Evolutionary conservation across 2,329 filamentous ascomycete genomes (phyloP).

Genomic region (Cercospora nicotianae): DNA sequence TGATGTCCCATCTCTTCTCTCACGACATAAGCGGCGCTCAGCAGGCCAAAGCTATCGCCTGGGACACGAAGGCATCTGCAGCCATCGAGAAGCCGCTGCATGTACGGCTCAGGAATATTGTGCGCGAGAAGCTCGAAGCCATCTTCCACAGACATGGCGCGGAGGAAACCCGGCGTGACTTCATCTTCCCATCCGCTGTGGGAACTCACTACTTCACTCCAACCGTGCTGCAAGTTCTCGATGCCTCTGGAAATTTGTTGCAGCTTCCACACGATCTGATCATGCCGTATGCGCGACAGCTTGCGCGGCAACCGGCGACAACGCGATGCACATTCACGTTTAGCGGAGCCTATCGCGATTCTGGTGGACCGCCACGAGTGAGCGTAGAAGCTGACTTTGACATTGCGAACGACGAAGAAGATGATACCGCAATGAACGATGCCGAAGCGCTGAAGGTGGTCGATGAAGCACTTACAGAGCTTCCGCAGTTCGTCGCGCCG

Average conservation of each 20-base stretch:
- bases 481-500: slow-evolving; percentile 57
- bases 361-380: slow-evolving; percentile 76
- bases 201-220: slow-evolving; percentile 72
- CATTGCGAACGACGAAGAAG: slow-evolving; percentile 75
- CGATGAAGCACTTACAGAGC: slow-evolving; percentile 80
- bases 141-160: slow-evolving; percentile 91
- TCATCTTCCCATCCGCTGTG: slow-evolving; percentile 64
- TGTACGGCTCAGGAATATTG: slow-evolving; percentile 45
- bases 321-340: slow-evolving; percentile 82
- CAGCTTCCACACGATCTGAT: slow-evolving; percentile 95
- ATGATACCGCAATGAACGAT: slow-evolving; percentile 84
- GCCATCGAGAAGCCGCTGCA: slow-evolving; percentile 28
- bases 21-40: slow-evolving; percentile 56
- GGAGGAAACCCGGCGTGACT: slow-evolving; percentile 72
- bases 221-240: slow-evolving; percentile 77
- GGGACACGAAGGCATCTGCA: slow-evolving; percentile 45
- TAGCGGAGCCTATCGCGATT: slow-evolving; percentile 81
- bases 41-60: slow-evolving; percentile 69
- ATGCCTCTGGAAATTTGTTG: slow-evolving; percentile 79
- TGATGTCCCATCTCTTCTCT: slow-evolving; percentile 78
- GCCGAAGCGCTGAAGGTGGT: slow-evolving; percentile 92
- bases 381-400: slow-evolving; percentile 95
- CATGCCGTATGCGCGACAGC: slow-evolving; percentile 78
- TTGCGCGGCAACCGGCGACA: slow-evolving; percentile 68
- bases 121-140: slow-evolving; percentile 70